A percentile compares a stretch with the other conserved stretches of the same genome.
Conservation (phyloP, 768 basidiomycete species). For the Mycena galericulata region DNA sequence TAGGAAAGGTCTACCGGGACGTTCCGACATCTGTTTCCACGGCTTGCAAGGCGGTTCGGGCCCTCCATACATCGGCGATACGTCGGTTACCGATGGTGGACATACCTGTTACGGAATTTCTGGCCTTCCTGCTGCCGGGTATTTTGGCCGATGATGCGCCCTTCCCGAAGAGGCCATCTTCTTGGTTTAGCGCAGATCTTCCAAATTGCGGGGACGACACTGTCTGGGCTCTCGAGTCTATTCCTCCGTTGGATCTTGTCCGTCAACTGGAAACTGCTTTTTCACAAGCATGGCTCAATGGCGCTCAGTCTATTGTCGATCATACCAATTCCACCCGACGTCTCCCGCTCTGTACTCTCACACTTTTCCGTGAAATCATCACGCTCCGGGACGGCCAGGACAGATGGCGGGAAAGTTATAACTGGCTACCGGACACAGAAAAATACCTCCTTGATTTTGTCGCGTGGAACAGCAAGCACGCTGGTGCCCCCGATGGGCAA, state of each 20-base stretch:
- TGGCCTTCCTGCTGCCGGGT: not conserved
- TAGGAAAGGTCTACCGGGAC: not conserved
- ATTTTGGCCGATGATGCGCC: not conserved
- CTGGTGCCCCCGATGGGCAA: not conserved
- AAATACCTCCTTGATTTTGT: not conserved
- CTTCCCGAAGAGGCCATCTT: not conserved
- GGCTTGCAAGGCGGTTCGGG: not conserved
- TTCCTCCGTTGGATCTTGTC: not conserved
- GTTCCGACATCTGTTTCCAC: not conserved
- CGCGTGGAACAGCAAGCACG: not conserved
- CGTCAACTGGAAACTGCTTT: not conserved
- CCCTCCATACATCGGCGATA: not conserved
- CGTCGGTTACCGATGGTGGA: not conserved
- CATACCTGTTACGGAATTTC: not conserved
- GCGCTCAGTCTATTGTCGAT: not conserved
- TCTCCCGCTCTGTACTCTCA: not conserved
- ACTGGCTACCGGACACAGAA: not conserved
- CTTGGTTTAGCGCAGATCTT: not conserved
- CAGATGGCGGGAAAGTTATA: not conserved
- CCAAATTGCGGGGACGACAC: slow-evolving; percentile 1
- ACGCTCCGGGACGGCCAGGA: not conserved
- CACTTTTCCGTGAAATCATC: slow-evolving; percentile 4
- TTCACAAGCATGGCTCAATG: slow-evolving; percentile 19
- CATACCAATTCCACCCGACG: not conserved
- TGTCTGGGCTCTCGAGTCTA: not conserved